A percentile compares a stretch with the other conserved stretches of the same genome.
Conservation (phyloP, 371 early-diverging fungal genomes). For the Zopfochytrium polystomum region DNA sequence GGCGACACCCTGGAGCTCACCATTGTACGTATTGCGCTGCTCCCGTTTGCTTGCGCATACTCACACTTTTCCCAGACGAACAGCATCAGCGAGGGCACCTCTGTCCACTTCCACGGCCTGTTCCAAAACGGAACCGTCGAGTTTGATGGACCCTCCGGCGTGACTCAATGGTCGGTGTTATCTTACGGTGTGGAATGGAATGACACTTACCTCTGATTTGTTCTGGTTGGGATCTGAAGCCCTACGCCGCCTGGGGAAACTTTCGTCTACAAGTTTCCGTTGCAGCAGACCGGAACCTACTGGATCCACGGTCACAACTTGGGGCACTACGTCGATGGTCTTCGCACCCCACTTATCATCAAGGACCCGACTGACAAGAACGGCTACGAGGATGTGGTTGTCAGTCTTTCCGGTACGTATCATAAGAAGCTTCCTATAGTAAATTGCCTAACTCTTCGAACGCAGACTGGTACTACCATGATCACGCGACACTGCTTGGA, state of each 20-base stretch:
- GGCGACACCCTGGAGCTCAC: constrained; percentile 44
- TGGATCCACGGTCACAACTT: constrained; percentile 69
- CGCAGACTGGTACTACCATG: constrained; percentile 63
- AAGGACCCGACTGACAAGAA: constrained; percentile 56
- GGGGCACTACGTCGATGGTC: constrained; percentile 72
- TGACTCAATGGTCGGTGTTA: constrained; percentile 22
- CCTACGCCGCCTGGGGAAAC: constrained; percentile 37
- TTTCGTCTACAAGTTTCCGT: constrained; percentile 61
- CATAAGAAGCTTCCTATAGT: not conserved
- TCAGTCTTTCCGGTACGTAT: constrained; percentile 30
- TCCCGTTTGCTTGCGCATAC: not conserved
- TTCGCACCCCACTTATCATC: constrained; percentile 71
- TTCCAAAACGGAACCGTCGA: constrained; percentile 60
- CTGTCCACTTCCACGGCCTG: constrained; percentile 72
- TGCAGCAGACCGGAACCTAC: constrained; percentile 69
- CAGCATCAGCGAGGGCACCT: constrained; percentile 50
- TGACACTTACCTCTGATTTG: not conserved
- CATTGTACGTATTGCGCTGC: constrained; percentile 32
- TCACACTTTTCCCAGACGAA: constrained; percentile 38
- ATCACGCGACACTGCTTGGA: constrained; percentile 44
- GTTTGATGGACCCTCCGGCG: constrained; percentile 54
- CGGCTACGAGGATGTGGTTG: constrained; percentile 61
- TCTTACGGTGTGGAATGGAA: not conserved
- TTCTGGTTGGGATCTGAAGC: constrained; percentile 11
- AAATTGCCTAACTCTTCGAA: constrained; percentile 5